Conservation (phyloP, 768 basidiomycete species). For the Hericium coralloides region DNA sequence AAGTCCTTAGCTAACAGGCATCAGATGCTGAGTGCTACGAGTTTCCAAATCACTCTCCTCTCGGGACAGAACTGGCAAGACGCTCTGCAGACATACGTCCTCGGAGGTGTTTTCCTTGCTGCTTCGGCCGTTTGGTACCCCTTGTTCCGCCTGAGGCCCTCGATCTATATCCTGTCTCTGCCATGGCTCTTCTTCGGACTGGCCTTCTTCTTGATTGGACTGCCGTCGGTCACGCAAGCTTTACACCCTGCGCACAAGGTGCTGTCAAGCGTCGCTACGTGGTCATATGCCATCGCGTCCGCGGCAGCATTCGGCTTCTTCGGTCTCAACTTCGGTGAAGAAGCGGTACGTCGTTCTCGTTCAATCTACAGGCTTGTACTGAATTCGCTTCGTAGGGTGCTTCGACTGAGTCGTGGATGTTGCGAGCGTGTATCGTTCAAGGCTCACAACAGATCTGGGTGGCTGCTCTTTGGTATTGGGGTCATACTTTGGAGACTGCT, state of each 20-base stretch:
- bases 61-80: conserved; percentile 81
- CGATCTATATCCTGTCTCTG: conserved; percentile 73
- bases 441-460: conserved; percentile 96
- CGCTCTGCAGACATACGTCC: conserved; percentile 77
- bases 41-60: conserved; percentile 89
- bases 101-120: conserved; percentile 82
- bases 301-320: conserved; percentile 91
- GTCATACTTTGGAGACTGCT: conserved; percentile 60
- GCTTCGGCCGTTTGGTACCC: conserved; percentile 86
- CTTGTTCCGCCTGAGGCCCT: conserved; percentile 81
- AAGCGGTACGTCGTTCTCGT: conserved; percentile 52
- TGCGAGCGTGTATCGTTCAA: conserved; percentile 88
- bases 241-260: conserved; percentile 55
- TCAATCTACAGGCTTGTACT: conserved; percentile 2
- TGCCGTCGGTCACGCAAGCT: conserved; percentile 63
- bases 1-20: neutral
- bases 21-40: conserved; percentile 82
- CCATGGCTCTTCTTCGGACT: conserved; percentile 91
- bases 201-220: conserved; percentile 85
- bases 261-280: conserved; percentile 73
- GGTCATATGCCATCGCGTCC: conserved; percentile 89
- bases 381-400: conserved; percentile 49
- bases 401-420: conserved; percentile 89
- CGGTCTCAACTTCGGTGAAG: conserved; percentile 94
- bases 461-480: conserved; percentile 95